Percentiles rank a stretch among this genome's conserved stretches.
These are phyloP conservation scores for Colletotrichum truncatum DNA, from an alignment of 2,329 filamentous ascomycete genomes.

Conservation along the genomic window DNA sequence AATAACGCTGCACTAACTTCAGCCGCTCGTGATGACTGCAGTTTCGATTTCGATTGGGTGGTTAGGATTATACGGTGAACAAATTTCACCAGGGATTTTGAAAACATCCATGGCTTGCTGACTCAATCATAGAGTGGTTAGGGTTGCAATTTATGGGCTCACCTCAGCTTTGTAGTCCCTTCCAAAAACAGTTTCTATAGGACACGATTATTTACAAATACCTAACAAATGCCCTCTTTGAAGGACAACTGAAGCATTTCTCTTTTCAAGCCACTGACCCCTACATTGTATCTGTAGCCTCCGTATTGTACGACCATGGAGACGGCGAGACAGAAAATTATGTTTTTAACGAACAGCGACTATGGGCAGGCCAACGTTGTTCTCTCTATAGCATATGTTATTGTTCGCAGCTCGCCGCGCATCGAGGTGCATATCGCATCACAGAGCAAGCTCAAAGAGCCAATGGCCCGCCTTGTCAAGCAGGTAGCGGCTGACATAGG, in stretches of 20 bases:
- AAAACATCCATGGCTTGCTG: not conserved
- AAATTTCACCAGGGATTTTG: not conserved
- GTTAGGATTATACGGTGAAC: not conserved
- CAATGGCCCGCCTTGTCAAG: not conserved
- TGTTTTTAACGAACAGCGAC: slow-evolving; percentile 56
- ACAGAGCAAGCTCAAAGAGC: not conserved
- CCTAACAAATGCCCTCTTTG: too few relatives aligned
- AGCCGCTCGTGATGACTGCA: not conserved
- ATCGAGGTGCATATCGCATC: slow-evolving; percentile 55
- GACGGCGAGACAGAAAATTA: slow-evolving; percentile 34
- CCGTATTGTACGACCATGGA: not conserved
- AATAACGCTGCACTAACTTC: not conserved
- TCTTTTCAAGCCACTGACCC: too few relatives aligned
- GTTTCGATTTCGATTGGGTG: not conserved
- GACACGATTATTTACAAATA: too few relatives aligned
- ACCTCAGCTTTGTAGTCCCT: too few relatives aligned
- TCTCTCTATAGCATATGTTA: slow-evolving; percentile 50
- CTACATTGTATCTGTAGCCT: too few relatives aligned
- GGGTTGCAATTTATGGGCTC: too few relatives aligned
- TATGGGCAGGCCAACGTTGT: slow-evolving; percentile 57
- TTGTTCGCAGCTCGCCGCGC: slow-evolving; percentile 42
- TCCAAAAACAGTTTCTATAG: too few relatives aligned
- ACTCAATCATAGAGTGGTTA: not conserved
- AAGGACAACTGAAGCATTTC: not conserved
- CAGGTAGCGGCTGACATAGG: not conserved